These are phyloP conservation scores for Sporisorium sorghi DNA, from an alignment of 1,284 basidiomycete species.

Conservation along the genomic window DNA sequence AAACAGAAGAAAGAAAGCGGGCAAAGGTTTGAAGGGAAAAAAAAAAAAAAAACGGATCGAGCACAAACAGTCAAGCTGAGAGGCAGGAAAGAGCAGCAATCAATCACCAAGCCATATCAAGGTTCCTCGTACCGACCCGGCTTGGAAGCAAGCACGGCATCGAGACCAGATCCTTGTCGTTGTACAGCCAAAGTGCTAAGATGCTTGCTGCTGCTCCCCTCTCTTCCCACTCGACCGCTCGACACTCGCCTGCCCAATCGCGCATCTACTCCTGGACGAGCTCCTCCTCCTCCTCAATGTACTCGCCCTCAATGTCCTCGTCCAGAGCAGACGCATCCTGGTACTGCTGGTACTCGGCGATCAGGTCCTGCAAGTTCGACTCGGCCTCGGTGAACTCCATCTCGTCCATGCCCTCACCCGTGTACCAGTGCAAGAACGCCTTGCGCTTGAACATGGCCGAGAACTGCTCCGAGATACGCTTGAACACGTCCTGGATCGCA, in stretches of 20 bases:
- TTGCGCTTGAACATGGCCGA: slow-evolving; percentile 69
- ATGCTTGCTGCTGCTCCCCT: background rate
- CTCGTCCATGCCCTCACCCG: slow-evolving; percentile 70
- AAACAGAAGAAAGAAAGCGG: slow-evolving; percentile 2
- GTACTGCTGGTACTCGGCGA: slow-evolving; percentile 71
- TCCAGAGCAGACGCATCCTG: slow-evolving; percentile 71
- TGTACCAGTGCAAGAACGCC: slow-evolving; percentile 71
- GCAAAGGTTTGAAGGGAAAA: background rate
- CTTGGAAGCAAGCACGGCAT: slow-evolving; percentile 12
- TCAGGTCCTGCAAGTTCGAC: slow-evolving; percentile 68
- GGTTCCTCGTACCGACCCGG: background rate
- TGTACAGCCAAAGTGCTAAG: background rate
- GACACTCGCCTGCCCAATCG: background rate
- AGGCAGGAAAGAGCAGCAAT: background rate
- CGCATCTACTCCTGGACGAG: slow-evolving; percentile 42
- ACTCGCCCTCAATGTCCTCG: slow-evolving; percentile 69
- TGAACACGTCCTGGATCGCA: slow-evolving; percentile 68
- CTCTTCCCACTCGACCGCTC: background rate
- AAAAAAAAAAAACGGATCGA: too few relatives aligned
- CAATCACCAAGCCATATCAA: background rate
- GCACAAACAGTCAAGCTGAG: background rate
- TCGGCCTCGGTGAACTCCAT: slow-evolving; percentile 71
- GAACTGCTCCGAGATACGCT: slow-evolving; percentile 69
- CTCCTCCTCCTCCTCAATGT: slow-evolving; percentile 62
- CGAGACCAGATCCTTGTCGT: background rate